A percentile compares a stretch with the other conserved stretches of the same genome.
Evolutionary conservation across 768 basidiomycete species (phyloP).

Genomic region (Pulveroboletus sp.): DNA sequence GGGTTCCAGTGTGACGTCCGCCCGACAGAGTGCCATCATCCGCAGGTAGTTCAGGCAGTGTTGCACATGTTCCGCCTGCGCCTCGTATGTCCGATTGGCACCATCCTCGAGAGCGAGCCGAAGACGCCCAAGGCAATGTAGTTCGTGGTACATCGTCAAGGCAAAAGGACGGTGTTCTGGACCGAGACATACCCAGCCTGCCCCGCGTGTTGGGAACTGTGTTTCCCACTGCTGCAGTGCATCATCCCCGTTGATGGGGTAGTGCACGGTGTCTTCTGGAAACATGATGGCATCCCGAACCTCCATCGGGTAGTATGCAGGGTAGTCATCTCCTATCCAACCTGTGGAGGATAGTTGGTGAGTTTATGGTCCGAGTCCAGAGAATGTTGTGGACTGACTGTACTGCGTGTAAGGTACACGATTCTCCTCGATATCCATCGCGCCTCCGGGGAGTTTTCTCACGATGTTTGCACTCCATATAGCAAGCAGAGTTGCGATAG

Average conservation of each 20-base stretch:
- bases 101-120: slow-evolving; percentile 19
- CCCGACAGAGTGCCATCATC: slow-evolving; percentile 40
- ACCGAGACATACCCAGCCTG: slow-evolving; percentile 25
- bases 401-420: slow-evolving; percentile 5
- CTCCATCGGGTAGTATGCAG: slow-evolving; percentile 24
- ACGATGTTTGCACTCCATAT: slow-evolving; percentile 17
- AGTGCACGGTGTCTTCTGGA: slow-evolving; percentile 25
- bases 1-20: slow-evolving; percentile 46
- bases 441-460: background rate
- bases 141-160: slow-evolving; percentile 35
- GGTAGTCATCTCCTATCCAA: slow-evolving; percentile 26
- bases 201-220: slow-evolving; percentile 17
- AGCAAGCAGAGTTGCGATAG: slow-evolving; percentile 14
- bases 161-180: slow-evolving; percentile 30
- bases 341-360: slow-evolving; percentile 6
- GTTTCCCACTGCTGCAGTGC: slow-evolving; percentile 19
- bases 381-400: slow-evolving; percentile 10
- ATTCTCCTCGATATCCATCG: background rate
- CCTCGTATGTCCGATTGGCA: slow-evolving; percentile 14
- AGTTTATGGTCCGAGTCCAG: background rate
- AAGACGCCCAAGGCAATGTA: slow-evolving; percentile 34
- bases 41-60: slow-evolving; percentile 50
- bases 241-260: slow-evolving; percentile 23
- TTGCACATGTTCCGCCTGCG: slow-evolving; percentile 22
- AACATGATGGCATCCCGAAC: slow-evolving; percentile 20